phyloP scores from a whole-genome alignment of 2,329 filamentous ascomycete species.

The Verticillium nubilum region DNA sequence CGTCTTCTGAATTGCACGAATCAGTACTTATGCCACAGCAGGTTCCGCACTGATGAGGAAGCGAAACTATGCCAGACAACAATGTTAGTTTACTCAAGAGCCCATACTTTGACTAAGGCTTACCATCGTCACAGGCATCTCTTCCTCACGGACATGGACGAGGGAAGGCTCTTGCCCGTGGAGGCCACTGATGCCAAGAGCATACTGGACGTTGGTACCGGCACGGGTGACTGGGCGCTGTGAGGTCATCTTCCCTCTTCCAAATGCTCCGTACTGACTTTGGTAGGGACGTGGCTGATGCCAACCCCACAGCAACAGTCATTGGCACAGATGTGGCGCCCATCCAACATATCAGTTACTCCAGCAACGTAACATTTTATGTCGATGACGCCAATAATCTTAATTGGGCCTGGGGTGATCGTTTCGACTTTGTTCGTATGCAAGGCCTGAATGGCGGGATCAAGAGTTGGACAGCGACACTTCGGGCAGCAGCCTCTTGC shows the following conservation, averaged over 20 bases:
- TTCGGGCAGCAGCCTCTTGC: not conserved
- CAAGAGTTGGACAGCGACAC: conserved; percentile 3
- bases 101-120: not conserved
- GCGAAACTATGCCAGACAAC: not conserved
- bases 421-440: conserved; percentile 57
- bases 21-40: not conserved
- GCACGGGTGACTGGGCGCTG: conserved; percentile 44
- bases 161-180: not conserved
- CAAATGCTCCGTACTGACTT: not conserved
- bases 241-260: not conserved
- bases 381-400: conserved; percentile 24
- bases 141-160: not conserved
- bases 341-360: conserved; percentile 48
- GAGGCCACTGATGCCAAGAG: not conserved
- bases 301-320: conserved; percentile 35
- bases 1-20: not conserved
- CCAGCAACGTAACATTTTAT: conserved; percentile 28
- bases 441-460: conserved; percentile 51
- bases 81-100: not conserved
- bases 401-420: conserved; percentile 38
- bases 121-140: not conserved
- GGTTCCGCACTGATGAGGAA: not conserved
- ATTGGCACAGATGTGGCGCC: conserved; percentile 51
- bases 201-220: conserved; percentile 44
- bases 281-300: conserved; percentile 40